These are phyloP conservation scores for Nectriaceae sp. DNA, from an alignment of 2,329 filamentous ascomycete genomes.

Conservation along the genomic window DNA sequence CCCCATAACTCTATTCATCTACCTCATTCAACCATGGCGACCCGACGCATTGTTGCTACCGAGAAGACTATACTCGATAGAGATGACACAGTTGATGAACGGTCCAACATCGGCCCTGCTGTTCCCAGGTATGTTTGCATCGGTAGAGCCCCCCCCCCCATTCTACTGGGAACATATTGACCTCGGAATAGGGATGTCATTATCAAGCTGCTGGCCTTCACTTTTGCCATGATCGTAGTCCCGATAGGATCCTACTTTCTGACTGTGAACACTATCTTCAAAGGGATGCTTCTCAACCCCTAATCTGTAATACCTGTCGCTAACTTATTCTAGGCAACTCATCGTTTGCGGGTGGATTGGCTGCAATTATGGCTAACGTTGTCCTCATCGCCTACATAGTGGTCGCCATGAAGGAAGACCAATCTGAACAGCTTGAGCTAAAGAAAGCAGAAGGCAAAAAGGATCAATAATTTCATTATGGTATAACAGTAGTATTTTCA, in stretches of 20 bases:
- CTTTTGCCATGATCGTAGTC: constrained; percentile 83
- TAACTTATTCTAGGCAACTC: constrained; percentile 67
- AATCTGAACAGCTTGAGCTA: constrained; percentile 49
- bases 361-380: constrained; percentile 87
- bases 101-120: constrained; percentile 77
- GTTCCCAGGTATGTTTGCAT: constrained; percentile 69
- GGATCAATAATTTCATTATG: constrained; percentile 43
- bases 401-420: constrained; percentile 88
- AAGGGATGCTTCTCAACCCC: constrained; percentile 53
- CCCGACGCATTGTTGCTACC: constrained; percentile 63
- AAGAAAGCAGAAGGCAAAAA: constrained; percentile 51
- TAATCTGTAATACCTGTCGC: constrained; percentile 5
- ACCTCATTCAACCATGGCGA: constrained; percentile 62
- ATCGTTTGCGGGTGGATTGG: constrained; percentile 81
- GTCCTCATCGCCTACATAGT: constrained; percentile 89
- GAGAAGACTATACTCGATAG: constrained; percentile 69
- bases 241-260: constrained; percentile 90
- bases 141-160: neutral
- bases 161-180: neutral
- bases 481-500: too few species aligned
- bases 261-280: constrained; percentile 74
- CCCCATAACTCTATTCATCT: constrained; percentile 9
- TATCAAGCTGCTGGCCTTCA: constrained; percentile 86
- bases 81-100: constrained; percentile 53
- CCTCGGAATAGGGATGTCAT: constrained; percentile 69